Evolutionary conservation across 2,329 filamentous ascomycete species (phyloP), one percentile per base, ranked within the genome.

Genomic region (Aspergillus neoniger): DNA sequence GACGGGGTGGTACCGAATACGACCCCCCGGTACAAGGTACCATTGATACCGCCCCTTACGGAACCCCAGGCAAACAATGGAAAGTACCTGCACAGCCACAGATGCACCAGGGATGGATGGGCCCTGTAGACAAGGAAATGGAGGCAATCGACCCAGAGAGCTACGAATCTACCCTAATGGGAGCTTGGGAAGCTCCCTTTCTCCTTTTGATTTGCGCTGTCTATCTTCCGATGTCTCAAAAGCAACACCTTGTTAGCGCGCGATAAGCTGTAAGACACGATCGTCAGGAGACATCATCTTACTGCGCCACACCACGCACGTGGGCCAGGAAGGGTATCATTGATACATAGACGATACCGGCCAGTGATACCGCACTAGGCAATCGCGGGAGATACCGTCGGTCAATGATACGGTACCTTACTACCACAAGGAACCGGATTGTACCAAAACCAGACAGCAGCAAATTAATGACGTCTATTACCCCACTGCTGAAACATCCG

Each of bases 261-360:
- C 44, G 44, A 48, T 15, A 14, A 48, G 44, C 19, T 25, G 19
- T 43, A 28, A n/a, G 15, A 23, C 21, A 21, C 23, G 19, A 48
- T 23, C 44, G 44, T 48, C 21, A 48, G 44, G 44, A 48, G 44
- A 28, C 44, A 23, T 23, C n/a, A 23, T 48, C 23, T 12, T 47
- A 28, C 57, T 62, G 60, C 57, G 60, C 60, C 60, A 62, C 60
- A 38, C 25, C 21, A 43, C 17, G 52, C 49, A 55, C 43, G 55
- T 62, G 47, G 60, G 52, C 55, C 39, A 56, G 51, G 14, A 17
- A 28, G 54, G 47, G 47, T 57, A 48, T 43, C 23, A 21, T 14
- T 14, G 43, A 51, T 58, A 59, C 60, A 25, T 14, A 14, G 19
- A 10, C 54, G 9, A 47, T 56, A 57, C 47, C 47, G 48, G 36